phyloP scores from a whole-genome alignment of 2,329 filamentous ascomycete species.

The Calycina marina region DNA sequence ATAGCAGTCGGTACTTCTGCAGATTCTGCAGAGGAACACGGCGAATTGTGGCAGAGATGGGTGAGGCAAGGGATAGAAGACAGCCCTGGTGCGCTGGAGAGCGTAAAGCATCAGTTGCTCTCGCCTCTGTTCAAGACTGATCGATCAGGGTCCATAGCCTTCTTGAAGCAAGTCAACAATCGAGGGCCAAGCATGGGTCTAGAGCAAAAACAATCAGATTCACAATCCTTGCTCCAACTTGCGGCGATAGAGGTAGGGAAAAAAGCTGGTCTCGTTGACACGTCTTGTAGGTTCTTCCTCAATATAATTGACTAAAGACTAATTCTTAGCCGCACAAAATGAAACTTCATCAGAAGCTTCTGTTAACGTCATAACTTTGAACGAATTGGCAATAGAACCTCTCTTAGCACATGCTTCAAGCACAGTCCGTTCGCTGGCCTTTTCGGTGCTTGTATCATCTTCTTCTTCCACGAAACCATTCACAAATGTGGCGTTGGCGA shows the following conservation, averaged over 20 bases:
- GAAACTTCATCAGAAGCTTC: too few species aligned
- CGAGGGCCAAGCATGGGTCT: slow-evolving; percentile 31
- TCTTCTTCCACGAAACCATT: slow-evolving; percentile 62
- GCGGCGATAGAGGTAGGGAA: slow-evolving; percentile 58
- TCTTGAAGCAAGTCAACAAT: slow-evolving; percentile 43
- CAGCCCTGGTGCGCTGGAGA: slow-evolving; percentile 39
- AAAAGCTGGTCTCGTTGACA: slow-evolving; percentile 53
- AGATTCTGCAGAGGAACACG: slow-evolving; percentile 25
- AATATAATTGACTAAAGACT: slow-evolving; percentile 3
- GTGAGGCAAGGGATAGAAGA: slow-evolving; percentile 34
- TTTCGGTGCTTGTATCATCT: slow-evolving; percentile 68
- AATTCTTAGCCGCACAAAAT: too few species aligned
- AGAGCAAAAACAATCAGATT: slow-evolving; percentile 29
- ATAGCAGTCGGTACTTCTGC: slow-evolving; percentile 12
- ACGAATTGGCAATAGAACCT: slow-evolving; percentile 31
- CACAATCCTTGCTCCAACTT: slow-evolving; percentile 44
- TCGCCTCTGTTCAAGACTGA: slow-evolving; percentile 47
- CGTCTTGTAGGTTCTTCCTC: slow-evolving; percentile 35
- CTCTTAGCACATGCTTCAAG: slow-evolving; percentile 42
- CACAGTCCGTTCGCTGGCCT: slow-evolving; percentile 60
- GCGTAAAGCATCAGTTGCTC: slow-evolving; percentile 50
- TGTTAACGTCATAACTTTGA: slow-evolving; percentile 24
- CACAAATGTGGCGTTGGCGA: slow-evolving; percentile 41
- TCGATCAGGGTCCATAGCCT: slow-evolving; percentile 34
- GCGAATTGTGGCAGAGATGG: slow-evolving; percentile 37